Percentiles rank a stretch among this genome's conserved stretches.
Evolutionary conservation across 2,329 filamentous ascomycete genomes (phyloP).

Genomic region (Tolypocladium album): DNA sequence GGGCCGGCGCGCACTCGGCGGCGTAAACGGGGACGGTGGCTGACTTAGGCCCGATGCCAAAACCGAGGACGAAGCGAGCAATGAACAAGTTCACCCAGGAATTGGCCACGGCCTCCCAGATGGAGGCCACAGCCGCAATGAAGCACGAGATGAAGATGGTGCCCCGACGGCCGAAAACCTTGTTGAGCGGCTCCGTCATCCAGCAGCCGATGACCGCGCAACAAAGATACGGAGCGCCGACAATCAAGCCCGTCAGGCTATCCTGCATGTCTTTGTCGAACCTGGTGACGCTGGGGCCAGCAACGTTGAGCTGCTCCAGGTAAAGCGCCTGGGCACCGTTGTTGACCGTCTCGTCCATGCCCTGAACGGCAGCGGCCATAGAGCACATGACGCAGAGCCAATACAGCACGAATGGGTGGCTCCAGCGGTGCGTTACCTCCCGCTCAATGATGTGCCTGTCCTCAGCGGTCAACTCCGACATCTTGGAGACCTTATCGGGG

Average conservation of each 20-base stretch:
- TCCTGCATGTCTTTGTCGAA: constrained; percentile 25
- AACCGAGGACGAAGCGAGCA: constrained; percentile 54
- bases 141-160: constrained; percentile 9
- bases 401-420: constrained; percentile 20
- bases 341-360: constrained; percentile 56
- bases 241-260: constrained; percentile 32
- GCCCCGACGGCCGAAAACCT: constrained; percentile 5
- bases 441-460: constrained; percentile 17
- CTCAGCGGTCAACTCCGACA: constrained; percentile 13
- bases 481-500: constrained; percentile 36
- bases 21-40: constrained; percentile 59
- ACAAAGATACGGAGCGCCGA: constrained; percentile 8
- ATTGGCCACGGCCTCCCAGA: constrained; percentile 13
- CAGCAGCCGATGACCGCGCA: constrained; percentile 20
- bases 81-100: constrained; percentile 39
- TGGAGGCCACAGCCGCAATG: constrained; percentile 6
- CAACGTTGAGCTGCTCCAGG: constrained; percentile 50
- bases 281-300: constrained; percentile 46
- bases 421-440: constrained; percentile 20
- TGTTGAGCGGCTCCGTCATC: constrained; percentile 13
- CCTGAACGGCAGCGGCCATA: constrained; percentile 47
- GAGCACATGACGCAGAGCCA: constrained; percentile 24
- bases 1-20: constrained; percentile 57
- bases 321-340: constrained; percentile 47
- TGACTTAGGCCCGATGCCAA: constrained; percentile 57